These are phyloP conservation scores for Clonostachys solani DNA, from an alignment of 2,329 filamentous ascomycete genomes.

Conservation along the genomic window DNA sequence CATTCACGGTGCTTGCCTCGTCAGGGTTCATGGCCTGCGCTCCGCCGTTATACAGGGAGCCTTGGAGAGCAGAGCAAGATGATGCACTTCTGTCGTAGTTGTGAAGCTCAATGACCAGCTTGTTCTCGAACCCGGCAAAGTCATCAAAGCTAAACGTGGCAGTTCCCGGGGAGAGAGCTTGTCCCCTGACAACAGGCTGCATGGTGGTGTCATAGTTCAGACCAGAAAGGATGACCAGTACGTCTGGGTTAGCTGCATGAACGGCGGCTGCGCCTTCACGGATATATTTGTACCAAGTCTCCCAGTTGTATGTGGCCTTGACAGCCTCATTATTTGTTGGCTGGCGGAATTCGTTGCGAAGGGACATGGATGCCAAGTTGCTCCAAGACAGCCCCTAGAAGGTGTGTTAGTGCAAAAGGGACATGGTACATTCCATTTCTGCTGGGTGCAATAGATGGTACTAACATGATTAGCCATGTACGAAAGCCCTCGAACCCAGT, in stretches of 20 bases:
- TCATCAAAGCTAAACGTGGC: constrained; percentile 35
- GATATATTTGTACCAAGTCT: constrained; percentile 47
- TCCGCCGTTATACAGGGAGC: constrained; percentile 42
- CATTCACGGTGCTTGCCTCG: constrained; percentile 26
- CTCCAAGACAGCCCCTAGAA: constrained; percentile 39
- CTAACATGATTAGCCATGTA: constrained; percentile 58
- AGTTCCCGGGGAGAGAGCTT: constrained; percentile 39
- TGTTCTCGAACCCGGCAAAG: constrained; percentile 45
- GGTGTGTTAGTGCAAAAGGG: constrained; percentile 5
- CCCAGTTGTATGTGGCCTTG: constrained; percentile 46
- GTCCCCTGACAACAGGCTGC: constrained; percentile 43
- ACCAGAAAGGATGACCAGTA: constrained; percentile 57
- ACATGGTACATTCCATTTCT: constrained; percentile 4
- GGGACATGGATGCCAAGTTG: constrained; percentile 40
- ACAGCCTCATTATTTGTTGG: constrained; percentile 28
- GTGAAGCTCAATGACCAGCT: constrained; percentile 57
- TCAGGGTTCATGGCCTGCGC: constrained; percentile 44
- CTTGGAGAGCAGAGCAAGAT: constrained; percentile 39
- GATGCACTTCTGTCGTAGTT: constrained; percentile 51
- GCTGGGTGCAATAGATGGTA: neutral
- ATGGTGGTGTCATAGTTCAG: constrained; percentile 53
- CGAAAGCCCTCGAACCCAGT: constrained; percentile 55
- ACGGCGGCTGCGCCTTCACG: constrained; percentile 43
- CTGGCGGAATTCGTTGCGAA: constrained; percentile 50
- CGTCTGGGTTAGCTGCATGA: constrained; percentile 41